Evolutionary conservation across 202 grass and related monocot species (phyloP), one percentile per base, ranked within the genome.

Genomic region (Panicum virgatum): DNA sequence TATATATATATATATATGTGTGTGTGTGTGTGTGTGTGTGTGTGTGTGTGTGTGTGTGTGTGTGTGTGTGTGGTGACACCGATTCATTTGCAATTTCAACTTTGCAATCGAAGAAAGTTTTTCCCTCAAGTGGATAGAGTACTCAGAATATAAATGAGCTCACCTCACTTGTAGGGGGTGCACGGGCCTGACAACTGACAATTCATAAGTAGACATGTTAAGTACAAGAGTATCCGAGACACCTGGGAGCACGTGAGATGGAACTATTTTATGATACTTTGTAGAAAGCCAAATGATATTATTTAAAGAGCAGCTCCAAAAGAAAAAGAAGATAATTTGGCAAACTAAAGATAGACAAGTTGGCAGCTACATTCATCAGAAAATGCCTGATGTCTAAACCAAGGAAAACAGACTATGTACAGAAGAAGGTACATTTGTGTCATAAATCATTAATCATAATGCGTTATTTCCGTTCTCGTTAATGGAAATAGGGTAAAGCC

Each of bases 111-210:
- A 52, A 79, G 3, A 39, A 23, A 10, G 2, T 30, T 62, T 80
- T 74, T 43, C 36, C 16, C 11, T 19, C 18, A 58, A 62, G 51
- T 58, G 44, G 11, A 37, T 27, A 76, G 45, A 36, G 42, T 67
- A 19, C 16, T 30, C 1, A 70, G 42, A 78, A 50, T 39, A 45
- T 37, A 79, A 87, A 84, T 82, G 9, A 47, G 36, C 75, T 66
- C 66, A 92, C 92, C 89, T 94, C 92, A 81, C 89, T 94, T 62
- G 89, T 84, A 62, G 90, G 87, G 59, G 92, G 92, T 22, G 69
- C 65, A 73, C 72, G 92, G 51, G 66, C 87, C 87, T 88, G 32
- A 94, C 82, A 47, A 94, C 84, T 16, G 92, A 94, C 92, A 89
- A 94, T 47, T 78, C 84, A 75, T 92, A 83, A 65, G 84, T 84